A percentile compares a stretch with the other conserved stretches of the same genome.
phyloP scores from a whole-genome alignment of 2,329 filamentous ascomycete species.

The Lachnum nothofagi region DNA sequence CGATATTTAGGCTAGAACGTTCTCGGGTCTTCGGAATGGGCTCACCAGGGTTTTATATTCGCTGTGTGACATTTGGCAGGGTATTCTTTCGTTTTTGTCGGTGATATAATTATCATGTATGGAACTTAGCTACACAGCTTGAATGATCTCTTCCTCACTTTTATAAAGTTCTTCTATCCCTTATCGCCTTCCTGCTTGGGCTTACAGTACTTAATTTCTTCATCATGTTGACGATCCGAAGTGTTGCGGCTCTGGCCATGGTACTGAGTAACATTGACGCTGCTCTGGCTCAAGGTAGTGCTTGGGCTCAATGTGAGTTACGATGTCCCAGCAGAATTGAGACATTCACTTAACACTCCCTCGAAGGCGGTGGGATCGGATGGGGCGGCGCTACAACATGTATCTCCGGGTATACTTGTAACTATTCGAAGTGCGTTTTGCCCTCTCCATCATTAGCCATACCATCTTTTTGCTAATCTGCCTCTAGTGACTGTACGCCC shows the following conservation, averaged over 20 bases:
- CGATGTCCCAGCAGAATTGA: not conserved
- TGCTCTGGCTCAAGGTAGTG: conserved; percentile 15
- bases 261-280: conserved; percentile 18
- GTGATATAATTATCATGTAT: too few relatives aligned
- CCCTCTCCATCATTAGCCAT: not conserved
- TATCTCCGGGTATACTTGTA: conserved; percentile 29
- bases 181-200: too few relatives aligned
- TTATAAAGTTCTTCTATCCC: too few relatives aligned
- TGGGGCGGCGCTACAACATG: conserved; percentile 31
- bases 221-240: conserved; percentile 20
- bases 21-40: too few relatives aligned
- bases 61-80: too few relatives aligned
- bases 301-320: conserved; percentile 21
- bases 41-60: too few relatives aligned
- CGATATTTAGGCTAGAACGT: too few relatives aligned
- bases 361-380: conserved; percentile 27
- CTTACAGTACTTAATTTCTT: not conserved
- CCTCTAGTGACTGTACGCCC: conserved; percentile 6
- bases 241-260: conserved; percentile 17
- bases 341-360: not conserved
- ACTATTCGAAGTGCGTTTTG: conserved; percentile 19
- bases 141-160: too few relatives aligned
- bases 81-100: too few relatives aligned
- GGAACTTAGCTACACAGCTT: too few relatives aligned
- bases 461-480: not conserved